Conservation (phyloP, 2,329 filamentous ascomycete species). For the Colletotrichum lupini region DNA sequence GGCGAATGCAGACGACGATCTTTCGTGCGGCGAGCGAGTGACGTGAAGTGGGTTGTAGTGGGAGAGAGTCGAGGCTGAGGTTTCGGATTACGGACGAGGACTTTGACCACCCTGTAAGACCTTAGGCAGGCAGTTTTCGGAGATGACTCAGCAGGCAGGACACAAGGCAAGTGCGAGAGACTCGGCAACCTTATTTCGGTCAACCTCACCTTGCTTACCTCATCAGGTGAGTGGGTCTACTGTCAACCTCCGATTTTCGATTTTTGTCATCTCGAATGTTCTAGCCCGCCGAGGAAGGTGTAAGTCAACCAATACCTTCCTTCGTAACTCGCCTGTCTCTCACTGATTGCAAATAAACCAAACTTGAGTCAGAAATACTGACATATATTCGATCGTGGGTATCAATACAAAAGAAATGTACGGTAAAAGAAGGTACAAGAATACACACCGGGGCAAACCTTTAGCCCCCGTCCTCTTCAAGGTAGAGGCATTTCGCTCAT, state of each 20-base stretch:
- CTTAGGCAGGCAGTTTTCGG: background rate
- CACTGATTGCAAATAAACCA: background rate
- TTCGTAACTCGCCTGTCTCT: background rate
- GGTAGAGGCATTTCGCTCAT: too few relatives aligned
- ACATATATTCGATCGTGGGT: background rate
- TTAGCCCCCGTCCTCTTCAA: too few relatives aligned
- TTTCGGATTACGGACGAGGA: constrained; percentile 24
- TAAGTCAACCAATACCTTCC: background rate
- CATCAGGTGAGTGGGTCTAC: background rate
- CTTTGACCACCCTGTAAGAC: constrained; percentile 4
- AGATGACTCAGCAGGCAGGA: constrained; percentile 24
- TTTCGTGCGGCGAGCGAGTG: constrained; percentile 48
- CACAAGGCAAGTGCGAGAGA: too few relatives aligned
- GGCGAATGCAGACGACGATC: constrained; percentile 45
- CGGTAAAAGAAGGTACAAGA: constrained; percentile 3
- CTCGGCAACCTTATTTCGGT: background rate
- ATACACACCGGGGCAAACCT: background rate
- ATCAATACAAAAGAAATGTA: constrained; percentile 16
- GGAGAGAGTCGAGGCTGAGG: constrained; percentile 20
- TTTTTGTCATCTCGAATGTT: background rate
- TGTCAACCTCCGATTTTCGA: background rate
- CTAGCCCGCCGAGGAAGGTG: background rate
- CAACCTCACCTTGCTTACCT: too few relatives aligned
- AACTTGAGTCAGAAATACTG: background rate
- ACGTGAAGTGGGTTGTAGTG: constrained; percentile 39